Evolutionary conservation across 768 basidiomycete genomes (phyloP), one percentile per base, ranked within the genome.

Genomic region (Amanita rubescens): DNA sequence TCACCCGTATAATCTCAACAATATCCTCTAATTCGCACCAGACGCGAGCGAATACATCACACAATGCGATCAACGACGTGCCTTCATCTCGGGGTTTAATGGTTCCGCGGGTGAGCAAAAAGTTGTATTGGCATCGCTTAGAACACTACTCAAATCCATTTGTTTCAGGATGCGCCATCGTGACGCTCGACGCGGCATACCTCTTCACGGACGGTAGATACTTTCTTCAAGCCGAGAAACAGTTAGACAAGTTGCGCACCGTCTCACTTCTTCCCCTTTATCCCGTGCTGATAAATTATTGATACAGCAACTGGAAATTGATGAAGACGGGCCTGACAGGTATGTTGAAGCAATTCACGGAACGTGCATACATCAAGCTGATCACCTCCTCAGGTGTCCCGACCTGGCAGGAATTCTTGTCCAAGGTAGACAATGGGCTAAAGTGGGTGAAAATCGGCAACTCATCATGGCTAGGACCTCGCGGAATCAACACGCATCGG

Each of bases 181-280:
- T 63, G 17, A 58, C 60, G 20, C 62, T 49, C n/a, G 22, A 32
- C 30, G n/a, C 42, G 54, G 94, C 94, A 0, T 82, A 75, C 57
- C 75, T 96, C 46, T 98, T 95, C 71, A 98, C 95, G 2, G 95
- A 99, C 71, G 96, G 95, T 3, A 73, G 95, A 42, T 99, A 99
- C 64, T 96, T 89, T 63, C 71, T 97, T 30, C 95, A 99, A 69
- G 96, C 96, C 0, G 81, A 78, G 56, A 80, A 93, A 57, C 91
- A 99, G 68, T 72, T 99, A 58, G 92, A 94, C 66, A 57, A 77
- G 91, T 90, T 59, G 65, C 82, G 60, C 5, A 20, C 22, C 11
- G 8, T 42, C 17, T 54, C 37, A 24, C 25, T 24, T 46, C 19
- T 12, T 22, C 33, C 10, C 39, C 42, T 17, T 42, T 19, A 20